Evolutionary conservation across 768 basidiomycete genomes (phyloP), one percentile per base, ranked within the genome.

Genomic region (Gelatoporia subvermispora): DNA sequence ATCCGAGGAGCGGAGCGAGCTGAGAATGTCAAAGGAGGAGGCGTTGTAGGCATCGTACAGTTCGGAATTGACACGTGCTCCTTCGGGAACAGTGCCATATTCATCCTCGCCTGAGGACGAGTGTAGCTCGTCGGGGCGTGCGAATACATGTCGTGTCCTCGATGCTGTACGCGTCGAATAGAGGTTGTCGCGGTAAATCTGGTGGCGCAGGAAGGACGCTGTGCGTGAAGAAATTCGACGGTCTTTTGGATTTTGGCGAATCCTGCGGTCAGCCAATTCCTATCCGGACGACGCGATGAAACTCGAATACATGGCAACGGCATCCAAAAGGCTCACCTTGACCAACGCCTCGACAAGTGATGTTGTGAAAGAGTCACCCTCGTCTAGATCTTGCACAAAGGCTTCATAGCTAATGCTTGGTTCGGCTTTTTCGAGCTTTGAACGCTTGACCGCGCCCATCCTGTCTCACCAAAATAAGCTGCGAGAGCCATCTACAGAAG

Each of bases 351-450:
- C 88, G 49, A 89, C 68, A 43, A 91, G 62, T 0, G 84, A 76
- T 4, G 87, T 78, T 0, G 88, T 89, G 65, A 91, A 90, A 1
- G 85, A 82, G 62, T 91, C 88, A 15, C 87, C 88, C 20, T 75
- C 76, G 60, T 90, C 87, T 42, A 91, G 69, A 23, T 88, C 85
- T 55, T 83, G 77, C 17, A 89, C 84, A 54, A 91, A 89, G 23
- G 75, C 66, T 64, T 89, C 83, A 60, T 86, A 90, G 46, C 72
- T 81, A 52, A 90, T 88, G 35, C 68, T 66, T 3, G 83, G 76
- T 58, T 85, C 83, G 28, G 60, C 60, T 40, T 80, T 79, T 61
- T 89, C 88, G 22, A 86, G 73, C 50, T 75, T 76, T 22, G 81
- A 71, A 47, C 88, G 75, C 56, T 79, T 80, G 54, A 89, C 81